Evolutionary conservation across 2,329 filamentous ascomycete species (phyloP).

Genomic region (Pseudogymnoascus sp.): DNA sequence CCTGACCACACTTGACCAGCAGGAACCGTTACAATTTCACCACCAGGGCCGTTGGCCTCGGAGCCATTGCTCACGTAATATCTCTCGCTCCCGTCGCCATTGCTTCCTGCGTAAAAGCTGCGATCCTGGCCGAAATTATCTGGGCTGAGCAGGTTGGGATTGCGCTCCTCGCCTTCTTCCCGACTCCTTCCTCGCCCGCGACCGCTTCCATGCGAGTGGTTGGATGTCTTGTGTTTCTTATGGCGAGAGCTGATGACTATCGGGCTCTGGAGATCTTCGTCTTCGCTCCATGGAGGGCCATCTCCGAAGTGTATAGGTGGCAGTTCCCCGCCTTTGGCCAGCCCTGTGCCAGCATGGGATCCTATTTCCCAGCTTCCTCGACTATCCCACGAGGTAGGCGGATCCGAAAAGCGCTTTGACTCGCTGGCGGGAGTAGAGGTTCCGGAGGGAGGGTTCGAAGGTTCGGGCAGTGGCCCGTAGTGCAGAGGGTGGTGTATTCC

Average conservation of each 20-base stretch:
- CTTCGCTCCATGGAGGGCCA: conserved; percentile 88
- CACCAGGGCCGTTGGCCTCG: conserved; percentile 67
- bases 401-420: conserved; percentile 68
- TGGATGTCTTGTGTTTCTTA: conserved; percentile 72
- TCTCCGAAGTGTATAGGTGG: conserved; percentile 78
- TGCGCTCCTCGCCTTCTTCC: conserved; percentile 35
- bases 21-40: conserved; percentile 74
- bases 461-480: conserved; percentile 80
- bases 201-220: conserved; percentile 35
- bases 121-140: conserved; percentile 49
- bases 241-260: conserved; percentile 75
- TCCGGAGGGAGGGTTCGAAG: conserved; percentile 60
- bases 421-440: conserved; percentile 81
- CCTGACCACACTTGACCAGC: conserved; percentile 41
- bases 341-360: conserved; percentile 34
- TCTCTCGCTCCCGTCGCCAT: conserved; percentile 62
- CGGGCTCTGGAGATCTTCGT: conserved; percentile 88
- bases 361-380: conserved; percentile 49
- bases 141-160: conserved; percentile 36
- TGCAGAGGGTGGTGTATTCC: conserved; percentile 74
- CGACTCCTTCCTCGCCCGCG: conserved; percentile 36
- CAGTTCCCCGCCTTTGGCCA: conserved; percentile 59
- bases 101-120: conserved; percentile 58
- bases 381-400: conserved; percentile 65
- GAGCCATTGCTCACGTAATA: conserved; percentile 64